phyloP scores from a whole-genome alignment of 129 eudicot genomes.

The Saposhnikovia divaricata region DNA sequence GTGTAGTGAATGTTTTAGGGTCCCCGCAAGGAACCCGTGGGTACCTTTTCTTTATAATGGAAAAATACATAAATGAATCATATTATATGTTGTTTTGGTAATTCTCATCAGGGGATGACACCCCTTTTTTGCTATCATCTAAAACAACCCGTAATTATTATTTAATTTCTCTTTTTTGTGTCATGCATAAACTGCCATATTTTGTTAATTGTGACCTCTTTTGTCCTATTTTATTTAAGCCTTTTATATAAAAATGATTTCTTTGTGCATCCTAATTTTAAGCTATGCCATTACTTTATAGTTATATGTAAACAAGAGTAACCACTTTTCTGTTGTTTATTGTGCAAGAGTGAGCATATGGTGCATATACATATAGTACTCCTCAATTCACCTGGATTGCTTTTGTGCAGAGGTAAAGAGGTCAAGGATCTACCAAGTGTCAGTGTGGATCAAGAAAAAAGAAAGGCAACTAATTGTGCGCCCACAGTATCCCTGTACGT shows the following conservation, averaged over 20 bases:
- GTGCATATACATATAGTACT: background rate
- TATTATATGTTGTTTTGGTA: background rate
- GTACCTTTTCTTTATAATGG: background rate
- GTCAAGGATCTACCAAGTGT: background rate
- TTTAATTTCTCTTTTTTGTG: background rate
- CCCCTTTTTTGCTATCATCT: background rate
- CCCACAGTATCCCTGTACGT: constrained; percentile 6
- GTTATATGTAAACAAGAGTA: background rate
- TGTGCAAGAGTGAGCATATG: background rate
- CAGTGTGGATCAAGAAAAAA: background rate
- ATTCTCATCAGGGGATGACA: background rate
- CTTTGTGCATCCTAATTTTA: background rate
- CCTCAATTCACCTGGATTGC: background rate
- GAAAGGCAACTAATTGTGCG: constrained; percentile 8
- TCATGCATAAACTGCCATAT: background rate
- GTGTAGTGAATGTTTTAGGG: background rate
- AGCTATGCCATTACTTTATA: background rate
- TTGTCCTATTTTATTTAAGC: background rate
- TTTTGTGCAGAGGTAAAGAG: background rate
- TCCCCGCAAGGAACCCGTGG: background rate
- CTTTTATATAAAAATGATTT: background rate
- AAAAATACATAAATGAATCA: background rate
- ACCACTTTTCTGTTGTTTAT: background rate
- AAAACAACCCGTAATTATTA: background rate
- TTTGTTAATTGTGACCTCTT: background rate